These are phyloP conservation scores for Metschnikowia drakensbergensis DNA, from an alignment of 805 yeast species.

Conservation along the genomic window DNA sequence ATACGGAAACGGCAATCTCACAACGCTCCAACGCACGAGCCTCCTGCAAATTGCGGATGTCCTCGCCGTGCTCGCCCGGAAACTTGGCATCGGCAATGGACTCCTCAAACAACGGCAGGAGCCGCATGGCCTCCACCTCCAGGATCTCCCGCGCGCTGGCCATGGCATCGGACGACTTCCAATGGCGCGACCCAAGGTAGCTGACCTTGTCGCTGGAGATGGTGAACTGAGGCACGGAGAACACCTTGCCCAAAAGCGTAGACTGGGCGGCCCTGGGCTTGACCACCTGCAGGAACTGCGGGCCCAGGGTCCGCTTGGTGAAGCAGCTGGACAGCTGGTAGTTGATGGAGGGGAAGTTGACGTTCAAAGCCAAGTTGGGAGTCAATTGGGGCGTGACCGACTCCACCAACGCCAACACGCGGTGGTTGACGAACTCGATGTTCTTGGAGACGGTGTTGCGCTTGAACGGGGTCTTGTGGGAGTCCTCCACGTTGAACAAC, in stretches of 20 bases:
- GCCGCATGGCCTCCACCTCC: constrained; percentile 8
- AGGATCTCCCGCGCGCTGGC: constrained; percentile 2
- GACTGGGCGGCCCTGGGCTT: background rate
- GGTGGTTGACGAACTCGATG: constrained; percentile 24
- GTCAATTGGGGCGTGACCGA: constrained; percentile 10
- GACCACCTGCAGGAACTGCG: constrained; percentile 9
- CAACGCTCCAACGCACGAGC: constrained; percentile 8
- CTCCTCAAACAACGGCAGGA: constrained; percentile 2
- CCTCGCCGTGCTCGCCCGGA: background rate
- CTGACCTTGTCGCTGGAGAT: background rate
- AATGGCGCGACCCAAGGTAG: background rate
- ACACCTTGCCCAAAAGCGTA: constrained; percentile 7
- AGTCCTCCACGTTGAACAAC: constrained; percentile 19
- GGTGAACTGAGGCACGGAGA: constrained; percentile 7
- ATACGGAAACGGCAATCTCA: constrained; percentile 11
- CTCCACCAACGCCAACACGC: constrained; percentile 21
- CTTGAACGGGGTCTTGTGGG: constrained; percentile 9
- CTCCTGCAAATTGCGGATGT: constrained; percentile 5
- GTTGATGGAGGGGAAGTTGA: constrained; percentile 30
- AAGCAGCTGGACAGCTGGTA: constrained; percentile 21
- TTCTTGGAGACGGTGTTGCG: constrained; percentile 23
- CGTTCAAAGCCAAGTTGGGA: constrained; percentile 16
- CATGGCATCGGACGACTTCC: constrained; percentile 8
- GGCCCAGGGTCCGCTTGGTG: constrained; percentile 11
- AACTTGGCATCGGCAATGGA: background rate